These are phyloP conservation scores for Cordyceps cicadae DNA, from an alignment of 2,329 filamentous ascomycete genomes.

Conservation along the genomic window DNA sequence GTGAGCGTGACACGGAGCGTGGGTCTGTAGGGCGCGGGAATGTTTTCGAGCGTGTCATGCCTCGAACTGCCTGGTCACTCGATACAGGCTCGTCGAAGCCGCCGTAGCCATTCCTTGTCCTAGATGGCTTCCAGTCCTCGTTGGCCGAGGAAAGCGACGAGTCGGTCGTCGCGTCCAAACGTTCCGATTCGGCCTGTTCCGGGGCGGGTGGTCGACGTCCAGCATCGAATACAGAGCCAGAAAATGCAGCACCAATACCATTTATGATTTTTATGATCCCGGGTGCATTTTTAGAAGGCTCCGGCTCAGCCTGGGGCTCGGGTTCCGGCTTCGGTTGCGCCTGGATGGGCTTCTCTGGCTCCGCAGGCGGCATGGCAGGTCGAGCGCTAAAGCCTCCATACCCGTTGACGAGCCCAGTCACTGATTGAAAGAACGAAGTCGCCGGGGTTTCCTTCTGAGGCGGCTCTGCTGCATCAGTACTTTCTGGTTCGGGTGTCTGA, in stretches of 20 bases:
- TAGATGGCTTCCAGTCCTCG: neutral
- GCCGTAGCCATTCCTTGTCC: conserved; percentile 45
- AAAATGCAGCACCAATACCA: conserved; percentile 6
- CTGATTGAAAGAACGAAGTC: conserved; percentile 43
- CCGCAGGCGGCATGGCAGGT: neutral
- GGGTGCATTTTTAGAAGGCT: neutral
- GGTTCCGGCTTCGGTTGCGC: neutral
- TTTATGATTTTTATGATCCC: conserved; percentile 13
- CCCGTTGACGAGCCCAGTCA: conserved; percentile 52
- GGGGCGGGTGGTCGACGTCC: neutral
- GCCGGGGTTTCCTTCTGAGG: neutral
- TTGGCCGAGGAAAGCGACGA: conserved; percentile 18
- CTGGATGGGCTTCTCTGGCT: neutral
- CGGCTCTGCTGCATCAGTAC: conserved; percentile 33
- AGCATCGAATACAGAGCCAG: conserved; percentile 1
- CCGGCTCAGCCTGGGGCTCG: neutral
- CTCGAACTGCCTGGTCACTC: conserved; percentile 29
- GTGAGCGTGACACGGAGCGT: conserved; percentile 33
- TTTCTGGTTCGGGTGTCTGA: conserved; percentile 28
- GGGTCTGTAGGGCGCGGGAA: conserved; percentile 37
- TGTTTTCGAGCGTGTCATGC: conserved; percentile 42
- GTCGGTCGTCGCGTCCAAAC: neutral
- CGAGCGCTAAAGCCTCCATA: conserved; percentile 5
- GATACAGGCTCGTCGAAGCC: conserved; percentile 44
- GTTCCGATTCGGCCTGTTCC: neutral